Base-by-base conservation (phyloP, 441 rosid genomes). In the Gossypium lobatum region DNA sequence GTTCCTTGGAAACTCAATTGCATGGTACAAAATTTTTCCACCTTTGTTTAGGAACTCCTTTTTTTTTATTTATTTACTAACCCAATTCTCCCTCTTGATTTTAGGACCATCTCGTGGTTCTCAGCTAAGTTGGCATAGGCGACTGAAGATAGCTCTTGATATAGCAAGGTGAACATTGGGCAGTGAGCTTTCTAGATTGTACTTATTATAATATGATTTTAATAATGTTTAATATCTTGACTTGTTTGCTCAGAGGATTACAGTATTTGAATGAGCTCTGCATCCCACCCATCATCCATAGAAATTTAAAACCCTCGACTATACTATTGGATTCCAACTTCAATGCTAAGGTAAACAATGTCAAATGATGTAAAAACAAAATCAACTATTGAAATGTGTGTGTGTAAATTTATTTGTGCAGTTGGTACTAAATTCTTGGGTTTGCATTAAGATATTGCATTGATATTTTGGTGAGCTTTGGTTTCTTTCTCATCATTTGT, bases 241-340 rank as follows among this genome's bases (percentile, higher is more conserved):
- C 45, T 37, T 37, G 45, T 37, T 37, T 37, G 45, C 45, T 78
- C 83, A 89, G 93, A 81, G 93, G 96, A 82, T 78, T 93, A 77
- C 94, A 93, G 72, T 89, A 91, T 88, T 80, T 93, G 76, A 97
- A 93, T 74, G 97, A 88, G 76, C 93, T 78, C 78, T 90, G 96
- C 83, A 85, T 81, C 76, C 98, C 98, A 68, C 79, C 85, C 20
- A 89, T 93, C 85, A 90, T 93, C 67, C 98, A 93, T 85, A 89
- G 98, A 76, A 94, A 88, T 88, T 88, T 93, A 84, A 93, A 89
- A 88, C 87, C 98, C 1, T 91, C 98, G 72, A 91, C 91, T 79
- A 89, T 93, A 67, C 88, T 93, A 48, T 76, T 93, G 78, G 98
- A 91, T 79, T 82, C 88, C 77, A 85, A 86, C 74, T 93, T 88